Conservation (phyloP, 176 grass and related monocot species). For the Bolboschoenus planiculmis region DNA sequence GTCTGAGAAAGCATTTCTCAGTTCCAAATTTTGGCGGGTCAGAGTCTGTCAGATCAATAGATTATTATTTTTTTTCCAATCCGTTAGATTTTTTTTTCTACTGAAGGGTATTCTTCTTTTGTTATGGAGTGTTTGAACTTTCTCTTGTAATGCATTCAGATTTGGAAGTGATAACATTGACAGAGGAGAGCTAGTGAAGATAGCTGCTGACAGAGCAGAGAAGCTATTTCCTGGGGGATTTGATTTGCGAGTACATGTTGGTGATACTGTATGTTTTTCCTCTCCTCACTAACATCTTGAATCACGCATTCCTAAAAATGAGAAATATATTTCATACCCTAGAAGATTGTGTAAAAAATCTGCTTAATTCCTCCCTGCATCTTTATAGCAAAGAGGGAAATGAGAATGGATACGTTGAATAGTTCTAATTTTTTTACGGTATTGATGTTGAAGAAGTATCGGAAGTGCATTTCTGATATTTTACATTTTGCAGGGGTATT, state of each 20-base stretch:
- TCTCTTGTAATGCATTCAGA: conserved; percentile 6
- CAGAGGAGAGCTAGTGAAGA: conserved; percentile 37
- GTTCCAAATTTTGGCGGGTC: conserved; percentile 46
- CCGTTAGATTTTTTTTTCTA: not conserved
- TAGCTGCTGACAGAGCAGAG: conserved; percentile 28
- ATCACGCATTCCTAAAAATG: not conserved
- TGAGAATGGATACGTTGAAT: not conserved
- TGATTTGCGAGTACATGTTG: conserved; percentile 39
- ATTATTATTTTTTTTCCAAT: not conserved
- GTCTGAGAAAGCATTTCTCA: conserved; percentile 32
- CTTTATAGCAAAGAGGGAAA: not conserved
- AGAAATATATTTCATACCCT: not conserved
- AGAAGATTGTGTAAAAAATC: not conserved
- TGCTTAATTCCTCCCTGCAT: not conserved
- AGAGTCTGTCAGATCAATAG: not conserved
- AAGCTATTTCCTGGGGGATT: conserved; percentile 18
- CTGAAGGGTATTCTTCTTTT: not conserved
- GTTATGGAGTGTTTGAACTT: not conserved
- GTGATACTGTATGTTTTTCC: conserved; percentile 36
- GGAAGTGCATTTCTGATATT: not conserved
- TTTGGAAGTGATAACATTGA: conserved; percentile 43
- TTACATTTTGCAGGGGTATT: not conserved
- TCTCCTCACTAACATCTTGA: not conserved
- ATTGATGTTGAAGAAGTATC: not conserved
- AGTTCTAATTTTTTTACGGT: not conserved